A percentile compares a stretch with the other conserved stretches of the same genome.
Conservation (phyloP, 495 filamentous ascomycete species). For the Penicillium malachiteum region DNA sequence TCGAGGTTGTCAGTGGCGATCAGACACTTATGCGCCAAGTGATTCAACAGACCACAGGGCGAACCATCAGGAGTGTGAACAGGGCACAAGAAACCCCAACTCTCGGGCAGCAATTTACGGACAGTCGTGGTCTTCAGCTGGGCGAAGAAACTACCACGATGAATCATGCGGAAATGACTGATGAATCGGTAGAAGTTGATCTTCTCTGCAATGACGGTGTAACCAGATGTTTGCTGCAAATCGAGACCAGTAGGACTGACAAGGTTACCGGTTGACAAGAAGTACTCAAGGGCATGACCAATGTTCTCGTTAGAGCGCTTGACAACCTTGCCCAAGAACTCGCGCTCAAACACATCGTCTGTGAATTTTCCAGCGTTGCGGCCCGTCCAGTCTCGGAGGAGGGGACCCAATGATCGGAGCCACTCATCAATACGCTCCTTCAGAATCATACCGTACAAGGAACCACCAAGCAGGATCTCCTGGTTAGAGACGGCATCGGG, state of each 20-base stretch:
- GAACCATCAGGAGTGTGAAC: conserved; percentile 96
- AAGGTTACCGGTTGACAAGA: conserved; percentile 93
- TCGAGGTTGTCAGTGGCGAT: conserved; percentile 72
- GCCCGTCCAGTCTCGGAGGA: conserved; percentile 67
- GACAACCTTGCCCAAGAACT: conserved; percentile 76
- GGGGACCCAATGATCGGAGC: conserved; percentile 61
- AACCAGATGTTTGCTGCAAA: conserved; percentile 90
- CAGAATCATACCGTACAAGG: conserved; percentile 89
- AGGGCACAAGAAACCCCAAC: conserved; percentile 96
- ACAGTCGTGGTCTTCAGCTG: conserved; percentile 97
- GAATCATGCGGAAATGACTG: conserved; percentile 98
- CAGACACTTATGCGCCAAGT: conserved; percentile 93
- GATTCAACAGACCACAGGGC: conserved; percentile 92
- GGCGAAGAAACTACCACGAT: conserved; percentile 97
- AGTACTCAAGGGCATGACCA: conserved; percentile 84
- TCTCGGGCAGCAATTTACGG: conserved; percentile 90
- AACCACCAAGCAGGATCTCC: conserved; percentile 88
- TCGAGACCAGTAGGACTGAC: conserved; percentile 88
- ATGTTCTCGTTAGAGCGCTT: conserved; percentile 82
- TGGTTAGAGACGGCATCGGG: conserved; percentile 95
- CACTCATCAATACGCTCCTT: conserved; percentile 94
- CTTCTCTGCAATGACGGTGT: conserved; percentile 95
- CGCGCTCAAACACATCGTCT: conserved; percentile 67
- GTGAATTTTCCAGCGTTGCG: conserved; percentile 65
- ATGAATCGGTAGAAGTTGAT: conserved; percentile 99